Evolutionary conservation across 1,284 basidiomycete species (phyloP), one percentile per base, ranked within the genome.

Genomic region (Leccinum pachyderme): DNA sequence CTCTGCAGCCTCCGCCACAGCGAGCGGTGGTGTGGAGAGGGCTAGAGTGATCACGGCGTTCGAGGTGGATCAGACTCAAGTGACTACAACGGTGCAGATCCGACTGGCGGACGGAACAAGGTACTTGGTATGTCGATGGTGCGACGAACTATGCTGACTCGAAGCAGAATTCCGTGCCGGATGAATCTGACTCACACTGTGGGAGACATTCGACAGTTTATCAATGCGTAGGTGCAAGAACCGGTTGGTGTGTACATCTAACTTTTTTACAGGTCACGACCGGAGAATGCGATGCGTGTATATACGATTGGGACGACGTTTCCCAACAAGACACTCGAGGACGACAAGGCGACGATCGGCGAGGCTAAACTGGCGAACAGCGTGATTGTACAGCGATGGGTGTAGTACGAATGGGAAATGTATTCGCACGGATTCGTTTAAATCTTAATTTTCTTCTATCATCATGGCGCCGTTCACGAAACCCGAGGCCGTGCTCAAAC

Each of bases 101-200:
- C 80, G 95, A 47, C 71, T 98, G 47, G 90, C 89, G 9, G 95
- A 98, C 73, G 97, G 97, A 11, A 91, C 91, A n/a, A 81, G 89
- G 87, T 89, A 58, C 33, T 78, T 46, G 32, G 52, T 45, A 24
- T 53, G 31, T 27, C 6, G 31, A 32, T 27, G n/a, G 39, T 4
- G 2, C 15, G 12, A 1, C 7, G 25, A n/a, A 1, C 29, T 51
- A 25, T 22, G n/a, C 18, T 54, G 13, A 55, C 43, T 7, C 9
- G 2, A 7, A 24, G 27, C 18, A 91, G 94, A 61, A 82, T 96
- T 71, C 89, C 94, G 3, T 87, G 83, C 47, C 78, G 91, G 52
- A 91, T 98, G 87, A 99, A 99, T 72, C 77, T 95, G 54, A 87
- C 86, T 9, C 94, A 98, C 68, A 98, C 93, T 0, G 84, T 99